These are phyloP conservation scores for Heracleum sosnowskyi DNA, from an alignment of 129 eudicot species.

Conservation along the genomic window DNA sequence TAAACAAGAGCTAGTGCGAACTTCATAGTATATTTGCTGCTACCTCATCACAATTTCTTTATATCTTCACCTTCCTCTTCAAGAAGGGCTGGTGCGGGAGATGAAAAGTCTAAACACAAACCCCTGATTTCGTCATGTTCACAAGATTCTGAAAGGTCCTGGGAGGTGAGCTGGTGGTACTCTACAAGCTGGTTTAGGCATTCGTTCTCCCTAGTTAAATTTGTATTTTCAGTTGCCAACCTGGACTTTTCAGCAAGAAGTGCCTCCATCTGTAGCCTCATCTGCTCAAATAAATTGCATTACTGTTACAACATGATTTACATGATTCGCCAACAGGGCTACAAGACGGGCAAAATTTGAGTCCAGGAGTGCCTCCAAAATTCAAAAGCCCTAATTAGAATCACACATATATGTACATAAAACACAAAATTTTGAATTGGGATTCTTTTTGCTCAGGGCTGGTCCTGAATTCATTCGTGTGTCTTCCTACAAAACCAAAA, in stretches of 20 bases:
- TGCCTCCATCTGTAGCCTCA: slow-evolving; percentile 96
- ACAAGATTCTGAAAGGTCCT: slow-evolving; percentile 54
- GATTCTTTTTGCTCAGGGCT: not conserved
- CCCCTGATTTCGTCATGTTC: slow-evolving; percentile 46
- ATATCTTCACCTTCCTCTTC: slow-evolving; percentile 12
- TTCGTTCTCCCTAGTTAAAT: slow-evolving; percentile 72
- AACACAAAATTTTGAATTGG: not conserved
- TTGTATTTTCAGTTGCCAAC: slow-evolving; percentile 77
- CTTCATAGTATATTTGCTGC: not conserved
- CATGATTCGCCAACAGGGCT: not conserved
- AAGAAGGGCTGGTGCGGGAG: slow-evolving; percentile 32
- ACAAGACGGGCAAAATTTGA: not conserved
- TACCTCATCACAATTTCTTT: slow-evolving; percentile 7
- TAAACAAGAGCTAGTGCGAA: not conserved
- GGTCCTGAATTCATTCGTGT: not conserved
- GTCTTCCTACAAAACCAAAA: not conserved
- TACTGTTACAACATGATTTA: not conserved
- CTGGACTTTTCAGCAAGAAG: slow-evolving; percentile 87
- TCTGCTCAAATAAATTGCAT: slow-evolving; percentile 23
- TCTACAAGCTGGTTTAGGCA: slow-evolving; percentile 83
- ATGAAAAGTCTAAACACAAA: slow-evolving; percentile 64
- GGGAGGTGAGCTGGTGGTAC: slow-evolving; percentile 82
- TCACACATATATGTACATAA: no score
- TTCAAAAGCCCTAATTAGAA: no score
- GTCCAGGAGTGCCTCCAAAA: not conserved